These are phyloP conservation scores for Suillus sp. DNA, from an alignment of 768 basidiomycete genomes.

Conservation along the genomic window DNA sequence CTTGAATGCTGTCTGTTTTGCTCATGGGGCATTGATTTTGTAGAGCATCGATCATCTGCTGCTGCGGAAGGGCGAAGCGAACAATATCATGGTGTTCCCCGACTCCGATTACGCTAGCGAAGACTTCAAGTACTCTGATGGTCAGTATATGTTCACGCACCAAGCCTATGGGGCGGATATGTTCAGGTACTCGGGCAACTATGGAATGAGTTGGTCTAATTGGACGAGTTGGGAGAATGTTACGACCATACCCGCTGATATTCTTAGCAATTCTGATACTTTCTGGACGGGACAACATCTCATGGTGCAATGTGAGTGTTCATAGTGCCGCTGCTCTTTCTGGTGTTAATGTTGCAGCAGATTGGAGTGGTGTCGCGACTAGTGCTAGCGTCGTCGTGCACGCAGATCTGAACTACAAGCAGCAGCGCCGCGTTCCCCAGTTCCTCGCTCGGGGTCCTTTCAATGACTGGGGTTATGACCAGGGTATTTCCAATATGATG, in stretches of 20 bases:
- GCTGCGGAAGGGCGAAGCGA: conserved; percentile 71
- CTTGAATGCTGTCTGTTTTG: conserved; percentile 10
- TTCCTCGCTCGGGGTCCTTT: conserved; percentile 86
- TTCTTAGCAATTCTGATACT: conserved; percentile 48
- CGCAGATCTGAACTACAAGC: conserved; percentile 66
- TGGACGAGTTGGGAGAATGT: conserved; percentile 82
- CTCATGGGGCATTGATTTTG: conserved; percentile 14
- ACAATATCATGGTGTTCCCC: conserved; percentile 89
- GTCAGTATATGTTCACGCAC: conserved; percentile 78
- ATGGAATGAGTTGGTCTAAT: conserved; percentile 72
- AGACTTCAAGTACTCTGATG: conserved; percentile 58
- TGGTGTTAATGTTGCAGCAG: conserved; percentile 38
- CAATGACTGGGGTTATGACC: conserved; percentile 91
- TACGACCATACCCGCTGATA: conserved; percentile 59
- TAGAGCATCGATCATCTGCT: conserved; percentile 76
- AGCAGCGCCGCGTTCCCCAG: conserved; percentile 79
- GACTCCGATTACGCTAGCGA: conserved; percentile 71
- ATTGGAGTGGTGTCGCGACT: conserved; percentile 73
- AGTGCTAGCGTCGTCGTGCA: conserved; percentile 73
- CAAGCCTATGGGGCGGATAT: conserved; percentile 83
- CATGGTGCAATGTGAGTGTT: conserved; percentile 78
- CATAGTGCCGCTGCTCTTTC: conserved; percentile 5
- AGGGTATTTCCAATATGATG: conserved; percentile 76
- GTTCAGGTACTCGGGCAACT: conserved; percentile 87
- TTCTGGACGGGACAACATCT: conserved; percentile 88